Evolutionary conservation across 129 eudicot species (phyloP).

Genomic region (Artemisia tridentata): DNA sequence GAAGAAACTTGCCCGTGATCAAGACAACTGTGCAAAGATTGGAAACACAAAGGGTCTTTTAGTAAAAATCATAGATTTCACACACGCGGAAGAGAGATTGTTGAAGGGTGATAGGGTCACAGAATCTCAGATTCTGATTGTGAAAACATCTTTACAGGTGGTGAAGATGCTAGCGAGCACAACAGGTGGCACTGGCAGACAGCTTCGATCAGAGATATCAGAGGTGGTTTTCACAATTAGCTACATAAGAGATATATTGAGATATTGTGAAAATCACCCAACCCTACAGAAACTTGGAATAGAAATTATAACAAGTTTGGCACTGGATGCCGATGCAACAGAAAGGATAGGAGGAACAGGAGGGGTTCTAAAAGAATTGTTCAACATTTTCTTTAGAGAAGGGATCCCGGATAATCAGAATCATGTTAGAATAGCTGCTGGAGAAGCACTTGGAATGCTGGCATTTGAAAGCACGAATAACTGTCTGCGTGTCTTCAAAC

Average conservation of each 20-base stretch:
- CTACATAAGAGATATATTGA: constrained; percentile 67
- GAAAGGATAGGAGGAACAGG: constrained; percentile 91
- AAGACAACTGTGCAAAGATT: constrained; percentile 81
- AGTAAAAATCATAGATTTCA: constrained; percentile 70
- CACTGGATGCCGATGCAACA: constrained; percentile 76
- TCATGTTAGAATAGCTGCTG: constrained; percentile 71
- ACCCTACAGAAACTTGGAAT: constrained; percentile 69
- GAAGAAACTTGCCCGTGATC: constrained; percentile 91
- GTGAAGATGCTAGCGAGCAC: constrained; percentile 80
- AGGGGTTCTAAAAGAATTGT: constrained; percentile 67
- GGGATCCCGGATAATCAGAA: constrained; percentile 27
- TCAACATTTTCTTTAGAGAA: constrained; percentile 60
- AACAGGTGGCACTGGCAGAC: constrained; percentile 73
- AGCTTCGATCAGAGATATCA: constrained; percentile 74
- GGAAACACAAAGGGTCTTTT: constrained; percentile 82
- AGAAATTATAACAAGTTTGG: constrained; percentile 69
- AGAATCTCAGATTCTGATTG: constrained; percentile 58
- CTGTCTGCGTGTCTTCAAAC: constrained; percentile 50
- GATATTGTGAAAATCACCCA: constrained; percentile 63
- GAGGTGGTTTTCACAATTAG: constrained; percentile 81
- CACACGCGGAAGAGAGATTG: constrained; percentile 59
- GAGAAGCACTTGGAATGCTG: constrained; percentile 88
- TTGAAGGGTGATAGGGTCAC: constrained; percentile 47
- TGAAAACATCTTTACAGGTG: constrained; percentile 74
- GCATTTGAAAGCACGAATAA: constrained; percentile 61